Base-by-base conservation (phyloP, 768 basidiomycete species). In the Pholiota microspora region DNA sequence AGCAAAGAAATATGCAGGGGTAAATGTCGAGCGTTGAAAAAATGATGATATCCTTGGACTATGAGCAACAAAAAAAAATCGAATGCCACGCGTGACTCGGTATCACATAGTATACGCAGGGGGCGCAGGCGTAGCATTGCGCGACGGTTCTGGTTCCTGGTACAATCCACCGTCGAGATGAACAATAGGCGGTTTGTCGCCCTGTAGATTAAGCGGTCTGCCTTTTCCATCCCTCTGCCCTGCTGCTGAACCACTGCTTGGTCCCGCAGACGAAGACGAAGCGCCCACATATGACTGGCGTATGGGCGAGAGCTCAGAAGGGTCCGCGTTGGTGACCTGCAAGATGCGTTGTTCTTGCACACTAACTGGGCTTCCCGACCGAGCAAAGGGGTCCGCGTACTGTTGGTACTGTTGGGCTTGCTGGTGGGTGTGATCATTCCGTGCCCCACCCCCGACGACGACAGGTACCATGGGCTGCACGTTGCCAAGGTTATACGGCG, bases 291-390 rank as follows among this genome's bases (percentile, higher is more conserved):
- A n/a, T n/a, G n/a, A n/a, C n/a, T n/a, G n/a, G n/a, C n/a, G n/a
- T n/a, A n/a, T n/a, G n/a, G n/a, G n/a, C n/a, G n/a, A n/a, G n/a
- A n/a, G n/a, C n/a, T n/a, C n/a, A n/a, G 69, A 67, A 23, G 69
- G 69, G 18, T 73, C 73, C 4, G 70, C 65, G 49, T 78, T 78
- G 12, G 71, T 72, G 2, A 78, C 70, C 48, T 75, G 75, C 42
- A 78, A 60, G n/a, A 68, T 51, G n/a, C 66, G 67, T 27, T 63
- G 69, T 50, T 77, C 29, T 12, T 31, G 29, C 29, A 31, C 29
- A 12, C 29, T 31, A 31, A 31, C 29, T 6, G 29, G 29, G 29
- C 29, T 31, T 6, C 29, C 29, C 29, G 29, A 31, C 7, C 29
- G 29, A 6, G 29, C 29, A 12, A 31, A 31, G 29, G 29, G 29